Evolutionary conservation across 164 flowering plant species (phyloP).

Genomic region (Annona squamosa): DNA sequence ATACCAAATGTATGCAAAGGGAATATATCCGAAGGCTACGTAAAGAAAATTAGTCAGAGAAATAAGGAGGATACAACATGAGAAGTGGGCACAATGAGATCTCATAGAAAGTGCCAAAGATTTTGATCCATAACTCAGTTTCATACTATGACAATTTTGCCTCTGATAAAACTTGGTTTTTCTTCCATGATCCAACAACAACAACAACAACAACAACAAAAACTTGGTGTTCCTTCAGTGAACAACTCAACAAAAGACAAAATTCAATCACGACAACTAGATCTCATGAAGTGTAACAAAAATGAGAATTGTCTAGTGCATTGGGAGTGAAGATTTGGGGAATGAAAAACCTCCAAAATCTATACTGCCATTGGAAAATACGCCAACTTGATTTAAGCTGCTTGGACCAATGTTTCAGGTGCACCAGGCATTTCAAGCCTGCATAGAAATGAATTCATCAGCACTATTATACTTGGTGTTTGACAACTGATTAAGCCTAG

Average conservation of each 20-base stretch:
- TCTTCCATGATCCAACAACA: too few relatives aligned
- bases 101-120: too few relatives aligned
- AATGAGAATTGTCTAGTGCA: background rate
- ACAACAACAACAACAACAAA: too few relatives aligned
- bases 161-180: too few relatives aligned
- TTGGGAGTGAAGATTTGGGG: background rate
- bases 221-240: background rate
- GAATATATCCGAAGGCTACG: too few relatives aligned
- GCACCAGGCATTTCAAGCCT: slow-evolving; percentile 3
- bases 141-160: too few relatives aligned
- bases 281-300: background rate
- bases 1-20: background rate
- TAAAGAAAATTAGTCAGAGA: too few relatives aligned
- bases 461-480: background rate
- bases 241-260: background rate
- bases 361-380: background rate
- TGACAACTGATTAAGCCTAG: background rate
- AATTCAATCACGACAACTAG: background rate
- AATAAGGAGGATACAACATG: too few relatives aligned
- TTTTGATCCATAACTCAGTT: too few relatives aligned
- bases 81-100: too few relatives aligned
- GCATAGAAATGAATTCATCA: background rate
- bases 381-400: slow-evolving; percentile 1
- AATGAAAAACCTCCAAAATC: background rate
- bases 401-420: slow-evolving; percentile 3